A percentile compares a stretch with the other conserved stretches of the same genome.
Conservation (phyloP, 768 basidiomycete species). For the Hydnomerulius pinastri region DNA sequence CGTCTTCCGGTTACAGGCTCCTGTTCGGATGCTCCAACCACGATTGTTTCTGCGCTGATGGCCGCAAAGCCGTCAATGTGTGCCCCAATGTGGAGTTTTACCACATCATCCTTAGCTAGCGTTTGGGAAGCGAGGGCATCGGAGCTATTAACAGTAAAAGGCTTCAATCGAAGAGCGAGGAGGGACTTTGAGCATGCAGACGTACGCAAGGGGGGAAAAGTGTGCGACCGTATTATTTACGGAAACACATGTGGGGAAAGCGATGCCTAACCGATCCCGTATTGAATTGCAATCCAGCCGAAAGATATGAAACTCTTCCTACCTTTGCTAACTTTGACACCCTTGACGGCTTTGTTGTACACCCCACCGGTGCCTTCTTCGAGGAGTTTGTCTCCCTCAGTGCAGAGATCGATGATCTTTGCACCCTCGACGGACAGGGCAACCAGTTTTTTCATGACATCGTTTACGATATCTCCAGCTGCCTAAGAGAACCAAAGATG, state of each 20-base stretch:
- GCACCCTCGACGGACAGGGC: slow-evolving; percentile 77
- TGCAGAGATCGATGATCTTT: slow-evolving; percentile 86
- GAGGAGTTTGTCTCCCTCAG: slow-evolving; percentile 92
- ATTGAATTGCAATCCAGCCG: slow-evolving; percentile 7
- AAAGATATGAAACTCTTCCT: slow-evolving; percentile 23
- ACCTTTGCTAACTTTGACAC: slow-evolving; percentile 88
- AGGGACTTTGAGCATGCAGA: slow-evolving; percentile 14
- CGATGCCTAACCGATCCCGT: slow-evolving; percentile 59
- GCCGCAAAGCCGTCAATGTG: slow-evolving; percentile 98
- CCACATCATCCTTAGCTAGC: slow-evolving; percentile 85
- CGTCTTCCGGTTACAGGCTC: slow-evolving; percentile 81
- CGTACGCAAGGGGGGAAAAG: slow-evolving; percentile 93
- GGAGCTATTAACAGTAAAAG: slow-evolving; percentile 49
- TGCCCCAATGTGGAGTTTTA: slow-evolving; percentile 94
- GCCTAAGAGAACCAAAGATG: slow-evolving; percentile 44
- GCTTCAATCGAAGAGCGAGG: slow-evolving; percentile 24
- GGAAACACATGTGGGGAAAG: slow-evolving; percentile 92
- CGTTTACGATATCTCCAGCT: slow-evolving; percentile 89
- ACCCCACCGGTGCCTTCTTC: slow-evolving; percentile 82
- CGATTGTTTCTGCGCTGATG: slow-evolving; percentile 90
- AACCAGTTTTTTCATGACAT: slow-evolving; percentile 84
- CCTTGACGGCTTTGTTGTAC: slow-evolving; percentile 90
- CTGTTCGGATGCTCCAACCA: slow-evolving; percentile 75
- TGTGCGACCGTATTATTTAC: slow-evolving; percentile 96
- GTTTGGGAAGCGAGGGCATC: slow-evolving; percentile 69